Evolutionary conservation across 2,329 filamentous ascomycete genomes (phyloP).

Genomic region (Neonectria hederae): DNA sequence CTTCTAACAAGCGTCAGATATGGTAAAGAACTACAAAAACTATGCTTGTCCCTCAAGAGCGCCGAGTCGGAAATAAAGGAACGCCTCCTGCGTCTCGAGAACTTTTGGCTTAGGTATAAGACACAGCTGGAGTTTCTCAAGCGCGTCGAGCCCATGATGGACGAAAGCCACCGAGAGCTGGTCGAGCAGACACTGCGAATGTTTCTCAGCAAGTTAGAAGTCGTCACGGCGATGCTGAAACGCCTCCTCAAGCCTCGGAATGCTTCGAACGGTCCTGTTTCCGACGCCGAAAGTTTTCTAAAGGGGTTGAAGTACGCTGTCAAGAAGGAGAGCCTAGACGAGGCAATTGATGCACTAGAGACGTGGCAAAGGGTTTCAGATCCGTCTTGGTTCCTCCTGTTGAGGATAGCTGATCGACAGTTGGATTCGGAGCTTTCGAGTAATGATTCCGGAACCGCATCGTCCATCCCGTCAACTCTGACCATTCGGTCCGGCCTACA

Average conservation of each 20-base stretch:
- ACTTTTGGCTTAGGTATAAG: background rate
- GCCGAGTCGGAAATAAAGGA: background rate
- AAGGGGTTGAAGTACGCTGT: background rate
- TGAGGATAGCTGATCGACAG: background rate
- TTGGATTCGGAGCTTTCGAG: background rate
- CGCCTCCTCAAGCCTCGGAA: background rate
- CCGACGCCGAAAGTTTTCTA: background rate
- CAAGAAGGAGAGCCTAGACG: background rate
- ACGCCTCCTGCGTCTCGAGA: background rate
- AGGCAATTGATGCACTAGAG: background rate
- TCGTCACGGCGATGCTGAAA: background rate
- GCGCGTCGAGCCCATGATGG: background rate
- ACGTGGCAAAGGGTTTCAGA: background rate
- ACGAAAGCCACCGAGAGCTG: background rate
- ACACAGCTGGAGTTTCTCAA: slow-evolving; percentile 2
- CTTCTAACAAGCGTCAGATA: background rate
- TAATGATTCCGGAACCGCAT: background rate
- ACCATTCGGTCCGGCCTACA: background rate
- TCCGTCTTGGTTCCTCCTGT: background rate
- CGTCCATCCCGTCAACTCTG: background rate
- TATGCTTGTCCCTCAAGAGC: background rate
- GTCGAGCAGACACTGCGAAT: background rate
- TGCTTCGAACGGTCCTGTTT: background rate
- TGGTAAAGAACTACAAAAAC: background rate
- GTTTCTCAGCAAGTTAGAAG: background rate